Evolutionary conservation across 257 asterid species (phyloP), one percentile per base, ranked within the genome.

Genomic region (Penstemon davidsonii): DNA sequence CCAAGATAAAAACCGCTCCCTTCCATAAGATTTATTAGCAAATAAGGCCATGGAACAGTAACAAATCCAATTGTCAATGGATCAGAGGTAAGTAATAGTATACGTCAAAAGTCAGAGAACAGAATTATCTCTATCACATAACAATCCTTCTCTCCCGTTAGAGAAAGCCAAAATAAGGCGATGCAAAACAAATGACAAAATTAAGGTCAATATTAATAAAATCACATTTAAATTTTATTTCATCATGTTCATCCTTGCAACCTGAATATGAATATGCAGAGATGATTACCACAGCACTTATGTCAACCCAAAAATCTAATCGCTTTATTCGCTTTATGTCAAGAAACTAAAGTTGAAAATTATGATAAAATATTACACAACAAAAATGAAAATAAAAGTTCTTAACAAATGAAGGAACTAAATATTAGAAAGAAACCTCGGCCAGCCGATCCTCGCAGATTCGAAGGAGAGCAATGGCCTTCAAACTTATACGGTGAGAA

Each of bases 391-490:
- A 36, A 55, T 10, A 47, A 25, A 25, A 8, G 36, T 7, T 63
- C 66, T 15, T 39, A 56, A 10, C 41, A 55, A 64, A 46, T 40
- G 11, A 62, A 57, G 52, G 52, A 68, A 67, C 59, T 51, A 62
- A 51, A 71, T 66, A 55, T 41, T 55, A 54, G 33, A 58, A 51
- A 76, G 79, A 69, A 73, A 93, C 99, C 99, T 94, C 99, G 7
- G 99, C 97, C 79, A 94, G 98, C 63, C 98, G 98, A 79, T 94
- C 97, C 86, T 94, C 99, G n/a, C 99, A 94, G 75, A 94, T 91
- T 60, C 99, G 99, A 60, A 94, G 96, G 60, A 94, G 93, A 66
- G 99, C 99, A 81, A 94, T 94, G 71, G 99, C 98, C 82, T 94
- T 94, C 85, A 94, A 87, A 80, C 99, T 94, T 79, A 94, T 91